phyloP scores from a whole-genome alignment of 139 green algal species.

The Zygnema circumcarinatum region DNA sequence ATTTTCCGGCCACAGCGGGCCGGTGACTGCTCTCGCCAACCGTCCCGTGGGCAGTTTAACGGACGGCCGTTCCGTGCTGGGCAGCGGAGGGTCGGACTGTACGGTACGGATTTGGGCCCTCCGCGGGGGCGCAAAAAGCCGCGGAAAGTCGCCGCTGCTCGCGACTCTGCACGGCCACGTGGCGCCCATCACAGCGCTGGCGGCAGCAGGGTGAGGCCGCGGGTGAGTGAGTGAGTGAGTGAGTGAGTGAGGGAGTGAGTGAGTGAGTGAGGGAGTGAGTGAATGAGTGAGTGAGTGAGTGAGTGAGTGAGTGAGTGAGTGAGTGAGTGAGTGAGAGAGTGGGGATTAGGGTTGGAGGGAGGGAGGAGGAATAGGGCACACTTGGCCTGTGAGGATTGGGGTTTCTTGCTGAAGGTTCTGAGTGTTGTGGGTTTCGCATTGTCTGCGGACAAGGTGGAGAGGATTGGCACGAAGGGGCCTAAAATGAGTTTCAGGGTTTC shows the following conservation, averaged over 20 bases:
- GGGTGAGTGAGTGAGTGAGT: background rate
- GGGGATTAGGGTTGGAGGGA: too few species aligned
- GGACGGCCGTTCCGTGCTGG: background rate
- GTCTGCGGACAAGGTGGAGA: too few species aligned
- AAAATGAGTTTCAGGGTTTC: background rate
- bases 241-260: background rate
- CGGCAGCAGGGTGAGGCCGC: background rate
- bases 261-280: background rate
- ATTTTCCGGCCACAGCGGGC: background rate
- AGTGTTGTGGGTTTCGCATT: too few species aligned
- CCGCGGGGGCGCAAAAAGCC: background rate
- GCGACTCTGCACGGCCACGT: background rate
- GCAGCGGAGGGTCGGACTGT: constrained; percentile 4
- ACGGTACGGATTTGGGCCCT: background rate
- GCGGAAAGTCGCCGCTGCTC: background rate
- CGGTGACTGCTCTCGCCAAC: background rate
- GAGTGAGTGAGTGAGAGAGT: too few species aligned
- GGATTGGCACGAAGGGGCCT: background rate
- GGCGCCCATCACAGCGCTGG: background rate
- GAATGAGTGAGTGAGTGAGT: background rate
- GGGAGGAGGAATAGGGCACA: too few species aligned
- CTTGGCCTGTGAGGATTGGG: too few species aligned
- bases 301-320: too few species aligned
- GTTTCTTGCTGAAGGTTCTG: too few species aligned
- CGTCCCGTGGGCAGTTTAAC: background rate